phyloP scores from a whole-genome alignment of 441 rosid genomes.

The Bruguiera hainesii region DNA sequence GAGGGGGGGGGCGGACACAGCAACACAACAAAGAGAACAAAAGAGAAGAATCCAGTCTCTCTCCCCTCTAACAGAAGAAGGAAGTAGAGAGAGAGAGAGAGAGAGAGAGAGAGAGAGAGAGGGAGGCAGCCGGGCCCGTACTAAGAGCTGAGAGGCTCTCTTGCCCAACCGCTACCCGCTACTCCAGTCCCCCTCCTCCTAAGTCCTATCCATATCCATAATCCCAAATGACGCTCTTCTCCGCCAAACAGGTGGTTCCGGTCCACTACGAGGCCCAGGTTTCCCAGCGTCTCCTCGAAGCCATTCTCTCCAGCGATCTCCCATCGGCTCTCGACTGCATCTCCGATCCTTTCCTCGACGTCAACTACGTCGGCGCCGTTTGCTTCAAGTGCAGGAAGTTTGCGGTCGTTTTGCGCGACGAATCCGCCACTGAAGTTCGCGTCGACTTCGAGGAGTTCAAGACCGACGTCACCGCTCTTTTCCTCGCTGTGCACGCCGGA shows the following conservation, averaged over 20 bases:
- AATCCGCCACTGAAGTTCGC: conserved; percentile 55
- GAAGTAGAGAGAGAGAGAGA: not conserved
- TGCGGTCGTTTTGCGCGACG: conserved; percentile 63
- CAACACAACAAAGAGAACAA: not conserved
- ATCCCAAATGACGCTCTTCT: conserved; percentile 57
- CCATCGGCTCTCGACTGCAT: conserved; percentile 55
- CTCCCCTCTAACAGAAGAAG: not conserved
- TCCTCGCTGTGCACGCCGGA: conserved; percentile 79
- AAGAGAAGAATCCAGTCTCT: too few relatives aligned
- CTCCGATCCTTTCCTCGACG: conserved; percentile 70
- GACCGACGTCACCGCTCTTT: conserved; percentile 87
- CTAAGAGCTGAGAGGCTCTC: not conserved
- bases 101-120: not conserved
- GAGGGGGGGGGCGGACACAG: not conserved
- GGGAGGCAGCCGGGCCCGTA: too few relatives aligned
- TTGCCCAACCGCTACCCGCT: not conserved
- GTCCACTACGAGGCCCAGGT: too few relatives aligned
- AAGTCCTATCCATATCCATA: not conserved
- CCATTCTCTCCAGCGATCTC: conserved; percentile 60
- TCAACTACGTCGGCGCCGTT: conserved; percentile 82
- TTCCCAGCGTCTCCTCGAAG: conserved; percentile 53
- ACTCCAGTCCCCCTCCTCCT: too few relatives aligned
- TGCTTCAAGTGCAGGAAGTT: conserved; percentile 60
- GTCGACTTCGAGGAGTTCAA: conserved; percentile 78
- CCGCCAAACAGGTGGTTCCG: too few relatives aligned